These are phyloP conservation scores for Huntiella omanensis DNA, from an alignment of 2,329 filamentous ascomycete species.

Conservation along the genomic window DNA sequence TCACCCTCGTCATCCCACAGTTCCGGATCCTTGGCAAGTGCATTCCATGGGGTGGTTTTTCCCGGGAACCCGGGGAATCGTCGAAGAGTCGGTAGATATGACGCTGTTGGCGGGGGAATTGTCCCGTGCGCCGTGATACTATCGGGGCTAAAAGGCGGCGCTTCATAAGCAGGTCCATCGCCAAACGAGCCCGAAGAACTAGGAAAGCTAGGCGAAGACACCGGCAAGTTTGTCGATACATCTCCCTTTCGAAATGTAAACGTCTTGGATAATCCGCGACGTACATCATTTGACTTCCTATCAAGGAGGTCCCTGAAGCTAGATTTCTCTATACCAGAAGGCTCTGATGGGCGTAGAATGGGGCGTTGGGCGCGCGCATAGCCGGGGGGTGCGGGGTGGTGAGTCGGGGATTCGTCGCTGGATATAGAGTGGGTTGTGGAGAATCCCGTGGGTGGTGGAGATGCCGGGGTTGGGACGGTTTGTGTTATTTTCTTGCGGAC, in stretches of 20 bases:
- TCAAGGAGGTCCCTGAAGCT: conserved; percentile 33
- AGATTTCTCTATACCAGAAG: conserved; percentile 36
- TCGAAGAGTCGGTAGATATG: conserved; percentile 23
- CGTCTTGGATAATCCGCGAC: conserved; percentile 33
- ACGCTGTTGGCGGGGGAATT: background rate
- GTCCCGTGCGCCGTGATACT: conserved; percentile 2
- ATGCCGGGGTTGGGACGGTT: conserved; percentile 18
- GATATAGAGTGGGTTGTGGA: background rate
- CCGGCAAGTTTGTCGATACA: background rate
- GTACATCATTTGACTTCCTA: conserved; percentile 35
- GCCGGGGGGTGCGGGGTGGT: conserved; percentile 13
- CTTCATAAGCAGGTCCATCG: background rate
- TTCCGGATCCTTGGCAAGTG: conserved; percentile 38
- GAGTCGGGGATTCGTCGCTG: conserved; percentile 5
- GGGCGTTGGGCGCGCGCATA: conserved; percentile 25
- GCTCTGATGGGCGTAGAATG: conserved; percentile 28
- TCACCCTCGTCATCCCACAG: conserved; percentile 43
- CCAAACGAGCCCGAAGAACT: background rate
- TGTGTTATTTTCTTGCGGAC: conserved; percentile 40
- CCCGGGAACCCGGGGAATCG: conserved; percentile 34
- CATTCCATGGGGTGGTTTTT: conserved; percentile 31
- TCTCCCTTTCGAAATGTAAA: conserved; percentile 28
- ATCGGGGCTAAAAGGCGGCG: conserved; percentile 10
- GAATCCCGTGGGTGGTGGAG: background rate
- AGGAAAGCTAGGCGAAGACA: background rate